A percentile compares a stretch with the other conserved stretches of the same genome.
Conservation (phyloP, 192 early-diverging fungal genomes). For the Backusella sp. region DNA sequence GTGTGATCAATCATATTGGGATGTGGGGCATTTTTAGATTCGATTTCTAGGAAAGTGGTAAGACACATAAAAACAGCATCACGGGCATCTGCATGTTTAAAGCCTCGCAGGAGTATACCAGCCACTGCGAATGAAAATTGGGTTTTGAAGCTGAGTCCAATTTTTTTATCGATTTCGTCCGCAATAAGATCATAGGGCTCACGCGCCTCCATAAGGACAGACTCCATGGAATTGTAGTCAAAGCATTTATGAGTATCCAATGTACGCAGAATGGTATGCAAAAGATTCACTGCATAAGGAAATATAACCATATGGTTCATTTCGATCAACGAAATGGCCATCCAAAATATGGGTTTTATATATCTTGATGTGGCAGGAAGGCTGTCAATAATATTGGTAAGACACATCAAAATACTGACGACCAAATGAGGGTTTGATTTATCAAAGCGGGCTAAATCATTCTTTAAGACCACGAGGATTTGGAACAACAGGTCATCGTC, state of each 20-base stretch:
- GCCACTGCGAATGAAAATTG: constrained; percentile 86
- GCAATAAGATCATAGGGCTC: constrained; percentile 63
- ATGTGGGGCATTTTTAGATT: constrained; percentile 41
- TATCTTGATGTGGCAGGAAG: constrained; percentile 74
- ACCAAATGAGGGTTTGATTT: constrained; percentile 73
- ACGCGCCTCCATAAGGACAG: constrained; percentile 66
- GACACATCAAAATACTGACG: constrained; percentile 80
- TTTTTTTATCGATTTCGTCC: constrained; percentile 63
- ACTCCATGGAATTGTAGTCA: constrained; percentile 39
- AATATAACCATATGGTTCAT: constrained; percentile 79
- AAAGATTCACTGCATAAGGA: constrained; percentile 59
- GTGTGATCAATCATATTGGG: constrained; percentile 36
- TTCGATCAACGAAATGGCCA: constrained; percentile 77
- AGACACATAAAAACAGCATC: constrained; percentile 64
- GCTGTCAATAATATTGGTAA: constrained; percentile 79
- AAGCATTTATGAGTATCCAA: constrained; percentile 70
- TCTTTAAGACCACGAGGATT: constrained; percentile 79
- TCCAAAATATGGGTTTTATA: constrained; percentile 84
- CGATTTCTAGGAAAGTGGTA: constrained; percentile 65
- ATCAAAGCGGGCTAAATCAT: constrained; percentile 74
- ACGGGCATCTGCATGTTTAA: constrained; percentile 72
- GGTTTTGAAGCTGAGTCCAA: constrained; percentile 76
- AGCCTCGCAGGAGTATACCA: constrained; percentile 74
- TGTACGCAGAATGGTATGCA: constrained; percentile 67
- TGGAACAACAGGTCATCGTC: constrained; percentile 91